Evolutionary conservation across 306 rosid genomes (phyloP), one percentile per base, ranked within the genome.

Genomic region (Cicer yamashitae): DNA sequence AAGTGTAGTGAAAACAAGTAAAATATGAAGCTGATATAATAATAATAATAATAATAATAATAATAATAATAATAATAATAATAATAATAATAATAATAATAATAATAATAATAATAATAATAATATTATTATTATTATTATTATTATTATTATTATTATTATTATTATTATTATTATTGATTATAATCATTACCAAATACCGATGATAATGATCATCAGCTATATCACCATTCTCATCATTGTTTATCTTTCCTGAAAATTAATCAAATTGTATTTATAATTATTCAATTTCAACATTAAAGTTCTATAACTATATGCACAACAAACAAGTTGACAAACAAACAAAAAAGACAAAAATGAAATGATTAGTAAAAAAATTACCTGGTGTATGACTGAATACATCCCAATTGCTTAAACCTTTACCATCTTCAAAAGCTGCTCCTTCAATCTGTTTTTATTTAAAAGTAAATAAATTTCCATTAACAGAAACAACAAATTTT

Each of bases 161-260:
- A 18, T 18, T 22, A 50, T 13, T 0, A 10, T 34, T 37, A 37
- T 11, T 10, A 5, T 25, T 25, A 22, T 34, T 62, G 38, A 63
- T 25, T 20, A 77, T 57, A 37, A 43, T 34, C 7, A 41, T 66
- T 78, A 81, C 90, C 88, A 75, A 46, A 77, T 74, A 91, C 8
- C 83, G 91, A 81, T 89, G 91, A 84, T 91, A 91, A 68, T 91
- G 88, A 65, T 91, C 91, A 61, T 81, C 83, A 34, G 93, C 90
- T 68, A 84, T 58, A 59, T 91, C 93, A n/a, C 91, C 96, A 70
- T 74, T 87, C 40, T 87, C 91, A 30, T 77, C 68, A 68, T 82
- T 76, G 1, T 1, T 47, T 1, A 86, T 65, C 6, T 81, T 91
- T 34, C 93, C 93, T 87, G 88, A 64, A 76, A 62, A 79, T 14